Percentiles rank a stretch among this genome's conserved stretches.
Conservation (phyloP, 148 eudicot species). For the Rhododendron molle region DNA sequence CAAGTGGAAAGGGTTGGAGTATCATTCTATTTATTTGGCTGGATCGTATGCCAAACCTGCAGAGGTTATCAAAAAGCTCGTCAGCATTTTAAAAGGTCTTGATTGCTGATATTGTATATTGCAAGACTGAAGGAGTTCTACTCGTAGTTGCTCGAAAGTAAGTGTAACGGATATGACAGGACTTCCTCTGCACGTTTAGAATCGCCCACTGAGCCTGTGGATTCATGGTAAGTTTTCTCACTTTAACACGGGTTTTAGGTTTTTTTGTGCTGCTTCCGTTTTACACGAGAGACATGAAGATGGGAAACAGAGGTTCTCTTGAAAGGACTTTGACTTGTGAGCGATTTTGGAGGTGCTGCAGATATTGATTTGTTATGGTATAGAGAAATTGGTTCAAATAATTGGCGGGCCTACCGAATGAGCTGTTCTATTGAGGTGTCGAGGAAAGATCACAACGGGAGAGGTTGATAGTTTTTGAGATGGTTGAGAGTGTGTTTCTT, state of each 20-base stretch:
- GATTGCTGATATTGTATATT: slow-evolving; percentile 45
- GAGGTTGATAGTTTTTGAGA: background rate
- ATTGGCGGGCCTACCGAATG: background rate
- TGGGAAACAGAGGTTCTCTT: background rate
- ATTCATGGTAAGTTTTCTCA: background rate
- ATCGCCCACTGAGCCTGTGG: background rate
- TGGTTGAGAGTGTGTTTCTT: background rate
- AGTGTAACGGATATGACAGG: background rate
- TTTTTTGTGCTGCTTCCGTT: background rate
- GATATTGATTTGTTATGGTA: background rate
- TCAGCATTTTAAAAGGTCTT: slow-evolving; percentile 48
- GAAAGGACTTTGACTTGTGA: background rate
- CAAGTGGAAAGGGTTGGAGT: slow-evolving; percentile 85
- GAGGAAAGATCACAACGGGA: background rate
- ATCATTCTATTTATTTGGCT: slow-evolving; percentile 62
- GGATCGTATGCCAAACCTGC: slow-evolving; percentile 64
- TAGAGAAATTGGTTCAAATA: background rate
- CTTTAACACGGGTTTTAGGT: too few relatives aligned
- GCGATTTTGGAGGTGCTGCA: background rate
- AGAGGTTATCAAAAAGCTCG: slow-evolving; percentile 51
- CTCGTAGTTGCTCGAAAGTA: background rate
- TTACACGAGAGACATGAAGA: background rate
- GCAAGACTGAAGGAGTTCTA: background rate
- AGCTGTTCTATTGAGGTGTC: background rate
- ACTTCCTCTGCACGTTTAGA: background rate